phyloP scores from a whole-genome alignment of 2,329 filamentous ascomycete species.

The Septoria petroselini region DNA sequence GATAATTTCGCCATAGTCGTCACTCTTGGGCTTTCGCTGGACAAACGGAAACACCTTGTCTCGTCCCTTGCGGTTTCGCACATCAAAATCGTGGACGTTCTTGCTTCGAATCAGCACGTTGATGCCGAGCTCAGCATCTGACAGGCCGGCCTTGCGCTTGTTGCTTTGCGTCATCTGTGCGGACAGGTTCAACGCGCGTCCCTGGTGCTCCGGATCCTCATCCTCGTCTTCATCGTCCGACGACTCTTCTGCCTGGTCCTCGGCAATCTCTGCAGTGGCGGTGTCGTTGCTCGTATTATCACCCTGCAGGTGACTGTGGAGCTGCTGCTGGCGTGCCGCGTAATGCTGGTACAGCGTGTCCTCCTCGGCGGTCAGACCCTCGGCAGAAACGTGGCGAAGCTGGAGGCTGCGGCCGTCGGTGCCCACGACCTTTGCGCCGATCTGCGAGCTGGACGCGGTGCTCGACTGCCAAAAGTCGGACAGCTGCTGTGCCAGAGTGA shows the following conservation, averaged over 20 bases:
- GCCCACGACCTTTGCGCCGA: constrained; percentile 51
- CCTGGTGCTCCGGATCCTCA: constrained; percentile 86
- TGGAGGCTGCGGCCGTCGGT: constrained; percentile 54
- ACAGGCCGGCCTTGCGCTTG: constrained; percentile 80
- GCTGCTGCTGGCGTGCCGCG: constrained; percentile 79
- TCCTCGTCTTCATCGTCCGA: constrained; percentile 85
- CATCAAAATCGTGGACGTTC: constrained; percentile 89
- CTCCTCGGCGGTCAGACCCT: constrained; percentile 73
- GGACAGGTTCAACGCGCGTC: constrained; percentile 84
- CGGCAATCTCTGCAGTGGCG: constrained; percentile 59
- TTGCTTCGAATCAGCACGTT: constrained; percentile 81
- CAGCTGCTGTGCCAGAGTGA: constrained; percentile 68
- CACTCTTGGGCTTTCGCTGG: constrained; percentile 71
- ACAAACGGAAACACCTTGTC: constrained; percentile 91
- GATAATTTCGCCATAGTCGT: constrained; percentile 93
- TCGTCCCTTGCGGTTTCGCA: constrained; percentile 83
- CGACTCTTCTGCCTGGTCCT: constrained; percentile 81
- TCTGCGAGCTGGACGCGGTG: constrained; percentile 26
- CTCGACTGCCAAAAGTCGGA: constrained; percentile 57
- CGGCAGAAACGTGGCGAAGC: constrained; percentile 45
- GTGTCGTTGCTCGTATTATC: constrained; percentile 65
- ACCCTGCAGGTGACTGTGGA: constrained; percentile 77
- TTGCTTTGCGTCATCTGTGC: constrained; percentile 74
- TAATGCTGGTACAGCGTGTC: constrained; percentile 84
- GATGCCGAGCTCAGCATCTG: constrained; percentile 85